A percentile compares a stretch with the other conserved stretches of the same genome.
phyloP scores from a whole-genome alignment of 1,284 basidiomycete species.

The Cutaneotrichosporon mucoides region DNA sequence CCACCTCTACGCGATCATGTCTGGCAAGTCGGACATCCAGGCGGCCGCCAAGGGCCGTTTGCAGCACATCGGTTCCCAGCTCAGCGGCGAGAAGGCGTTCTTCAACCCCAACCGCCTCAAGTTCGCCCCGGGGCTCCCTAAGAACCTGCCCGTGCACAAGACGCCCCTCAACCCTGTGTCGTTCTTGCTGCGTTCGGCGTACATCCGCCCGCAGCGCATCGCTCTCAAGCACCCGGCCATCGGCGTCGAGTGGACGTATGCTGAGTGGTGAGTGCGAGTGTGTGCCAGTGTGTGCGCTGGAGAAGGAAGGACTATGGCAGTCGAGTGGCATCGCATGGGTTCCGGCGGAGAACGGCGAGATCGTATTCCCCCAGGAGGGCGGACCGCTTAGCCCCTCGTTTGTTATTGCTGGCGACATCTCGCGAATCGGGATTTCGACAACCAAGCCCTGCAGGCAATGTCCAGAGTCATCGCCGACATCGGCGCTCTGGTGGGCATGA shows the following conservation, averaged over 20 bases:
- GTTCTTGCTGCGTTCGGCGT: slow-evolving; percentile 19
- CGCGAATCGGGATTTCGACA: no score
- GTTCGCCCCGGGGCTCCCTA: slow-evolving; percentile 10
- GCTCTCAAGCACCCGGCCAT: slow-evolving; percentile 20
- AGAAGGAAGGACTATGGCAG: no score
- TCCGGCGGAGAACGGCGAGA: no score
- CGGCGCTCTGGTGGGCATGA: no score
- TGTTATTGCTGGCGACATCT: no score
- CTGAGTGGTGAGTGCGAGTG: slow-evolving; percentile 16
- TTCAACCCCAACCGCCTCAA: slow-evolving; percentile 19
- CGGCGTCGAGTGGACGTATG: slow-evolving; percentile 19
- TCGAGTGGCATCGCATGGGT: no score
- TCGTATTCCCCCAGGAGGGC: no score
- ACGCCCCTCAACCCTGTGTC: slow-evolving; percentile 19
- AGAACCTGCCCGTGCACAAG: slow-evolving; percentile 6
- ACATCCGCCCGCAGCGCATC: slow-evolving; percentile 15
- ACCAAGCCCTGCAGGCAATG: no score
- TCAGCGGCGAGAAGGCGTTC: slow-evolving; percentile 8
- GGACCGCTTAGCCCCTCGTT: no score
- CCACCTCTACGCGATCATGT: background rate
- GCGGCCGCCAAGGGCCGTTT: slow-evolving; percentile 9
- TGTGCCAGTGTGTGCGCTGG: no score
- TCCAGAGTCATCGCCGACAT: no score
- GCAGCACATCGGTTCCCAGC: slow-evolving; percentile 6
- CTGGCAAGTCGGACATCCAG: slow-evolving; percentile 9